Conservation (phyloP, 306 rosid species). For the Crataegus laevigata region DNA sequence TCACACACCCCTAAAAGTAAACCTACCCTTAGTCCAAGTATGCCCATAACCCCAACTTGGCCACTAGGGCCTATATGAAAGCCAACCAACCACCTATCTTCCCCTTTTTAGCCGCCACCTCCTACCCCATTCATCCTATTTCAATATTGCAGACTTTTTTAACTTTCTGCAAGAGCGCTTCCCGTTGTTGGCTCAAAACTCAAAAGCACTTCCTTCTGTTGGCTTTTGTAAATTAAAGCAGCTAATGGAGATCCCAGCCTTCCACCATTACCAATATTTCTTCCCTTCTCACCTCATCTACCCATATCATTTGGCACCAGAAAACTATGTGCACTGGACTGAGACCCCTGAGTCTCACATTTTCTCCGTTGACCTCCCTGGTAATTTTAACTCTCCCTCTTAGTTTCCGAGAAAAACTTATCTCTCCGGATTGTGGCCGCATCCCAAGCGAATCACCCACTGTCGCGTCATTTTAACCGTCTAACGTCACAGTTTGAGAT, state of each 20-base stretch:
- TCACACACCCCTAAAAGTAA: no score
- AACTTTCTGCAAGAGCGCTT: neutral
- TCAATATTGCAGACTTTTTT: no score
- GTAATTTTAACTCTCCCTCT: conserved; percentile 8
- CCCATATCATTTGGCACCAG: conserved; percentile 44
- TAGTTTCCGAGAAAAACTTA: neutral
- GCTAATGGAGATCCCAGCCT: conserved; percentile 44
- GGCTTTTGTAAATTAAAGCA: neutral
- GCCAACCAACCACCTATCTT: conserved; percentile 4
- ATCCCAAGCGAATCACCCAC: neutral
- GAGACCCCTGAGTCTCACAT: conserved; percentile 65
- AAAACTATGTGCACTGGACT: conserved; percentile 69
- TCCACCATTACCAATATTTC: conserved; percentile 27
- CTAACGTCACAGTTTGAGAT: neutral
- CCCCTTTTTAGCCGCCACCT: neutral
- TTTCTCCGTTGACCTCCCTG: conserved; percentile 71
- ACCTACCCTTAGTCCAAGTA: neutral
- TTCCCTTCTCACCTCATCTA: conserved; percentile 44
- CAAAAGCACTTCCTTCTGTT: neutral
- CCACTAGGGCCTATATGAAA: conserved; percentile 5
- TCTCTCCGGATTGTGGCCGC: neutral
- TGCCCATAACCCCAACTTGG: conserved; percentile 17
- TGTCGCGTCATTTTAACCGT: fast-evolving
- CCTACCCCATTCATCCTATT: neutral
- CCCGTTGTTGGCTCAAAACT: neutral